These are phyloP conservation scores for Apodospora peruviana DNA, from an alignment of 495 filamentous ascomycete genomes.

Conservation along the genomic window DNA sequence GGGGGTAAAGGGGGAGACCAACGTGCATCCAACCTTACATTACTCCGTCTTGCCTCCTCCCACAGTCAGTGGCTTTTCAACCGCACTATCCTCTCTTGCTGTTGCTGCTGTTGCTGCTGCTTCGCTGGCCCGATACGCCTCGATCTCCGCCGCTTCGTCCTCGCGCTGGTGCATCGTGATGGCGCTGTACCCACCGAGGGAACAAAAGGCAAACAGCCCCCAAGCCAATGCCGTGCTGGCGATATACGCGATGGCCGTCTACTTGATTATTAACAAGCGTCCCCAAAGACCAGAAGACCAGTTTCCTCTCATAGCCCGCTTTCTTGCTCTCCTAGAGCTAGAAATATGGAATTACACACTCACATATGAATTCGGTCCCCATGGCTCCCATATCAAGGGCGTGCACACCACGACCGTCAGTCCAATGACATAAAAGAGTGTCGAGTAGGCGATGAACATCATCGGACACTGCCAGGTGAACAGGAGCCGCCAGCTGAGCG, in stretches of 20 bases:
- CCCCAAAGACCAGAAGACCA: too few species aligned
- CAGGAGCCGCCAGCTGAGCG: background rate
- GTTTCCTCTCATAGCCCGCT: too few species aligned
- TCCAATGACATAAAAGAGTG: slow-evolving; percentile 2
- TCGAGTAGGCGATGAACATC: slow-evolving; percentile 7
- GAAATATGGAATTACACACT: background rate
- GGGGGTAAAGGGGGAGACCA: too few species aligned
- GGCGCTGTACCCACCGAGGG: background rate
- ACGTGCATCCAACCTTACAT: too few species aligned
- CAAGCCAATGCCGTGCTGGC: background rate
- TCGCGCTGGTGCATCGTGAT: background rate
- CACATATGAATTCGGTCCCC: background rate
- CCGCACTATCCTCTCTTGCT: background rate
- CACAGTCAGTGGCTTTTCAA: background rate
- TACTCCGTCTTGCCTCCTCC: background rate
- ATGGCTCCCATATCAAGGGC: slow-evolving; percentile 1
- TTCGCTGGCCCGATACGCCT: background rate
- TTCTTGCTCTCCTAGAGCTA: too few species aligned
- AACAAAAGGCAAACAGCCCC: slow-evolving; percentile 1
- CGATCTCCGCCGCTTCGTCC: background rate
- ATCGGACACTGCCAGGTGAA: slow-evolving; percentile 8
- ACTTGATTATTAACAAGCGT: background rate
- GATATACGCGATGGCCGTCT: background rate
- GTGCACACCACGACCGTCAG: slow-evolving; percentile 6
- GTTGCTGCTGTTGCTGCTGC: background rate